A percentile compares a stretch with the other conserved stretches of the same genome.
These are phyloP conservation scores for Xylaria hypoxylon DNA, from an alignment of 2,329 filamentous ascomycete genomes.

Conservation along the genomic window DNA sequence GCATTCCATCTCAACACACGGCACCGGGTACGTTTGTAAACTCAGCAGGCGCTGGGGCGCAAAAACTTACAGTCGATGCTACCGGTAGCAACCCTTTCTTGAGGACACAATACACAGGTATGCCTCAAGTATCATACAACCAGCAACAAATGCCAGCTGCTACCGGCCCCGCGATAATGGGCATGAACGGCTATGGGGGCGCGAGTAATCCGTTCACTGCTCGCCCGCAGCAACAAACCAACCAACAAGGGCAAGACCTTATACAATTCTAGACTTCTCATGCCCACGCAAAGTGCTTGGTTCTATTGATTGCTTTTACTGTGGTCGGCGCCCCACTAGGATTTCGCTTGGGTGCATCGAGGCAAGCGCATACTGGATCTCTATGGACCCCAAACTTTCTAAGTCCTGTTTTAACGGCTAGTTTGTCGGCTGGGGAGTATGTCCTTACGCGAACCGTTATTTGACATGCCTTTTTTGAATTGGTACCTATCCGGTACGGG, in stretches of 20 bases:
- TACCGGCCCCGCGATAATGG: slow-evolving; percentile 68
- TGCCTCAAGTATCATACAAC: slow-evolving; percentile 70
- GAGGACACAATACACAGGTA: slow-evolving; percentile 83
- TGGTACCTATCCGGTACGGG: slow-evolving; percentile 30
- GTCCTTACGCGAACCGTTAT: slow-evolving; percentile 13
- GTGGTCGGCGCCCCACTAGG: background rate
- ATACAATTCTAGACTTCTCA: slow-evolving; percentile 67
- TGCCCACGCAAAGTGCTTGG: background rate
- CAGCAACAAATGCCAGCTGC: slow-evolving; percentile 64
- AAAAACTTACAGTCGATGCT: slow-evolving; percentile 75
- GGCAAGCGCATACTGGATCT: slow-evolving; percentile 11
- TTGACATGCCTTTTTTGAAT: slow-evolving; percentile 27
- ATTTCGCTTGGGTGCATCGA: background rate
- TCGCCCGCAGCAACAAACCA: slow-evolving; percentile 61
- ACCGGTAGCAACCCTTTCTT: slow-evolving; percentile 93
- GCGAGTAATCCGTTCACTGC: slow-evolving; percentile 69
- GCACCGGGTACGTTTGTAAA: slow-evolving; percentile 97
- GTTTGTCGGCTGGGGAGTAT: slow-evolving; percentile 4
- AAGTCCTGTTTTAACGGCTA: slow-evolving; percentile 12
- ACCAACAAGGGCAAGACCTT: slow-evolving; percentile 66
- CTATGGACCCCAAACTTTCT: background rate
- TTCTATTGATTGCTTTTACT: slow-evolving; percentile 6
- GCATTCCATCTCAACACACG: slow-evolving; percentile 96
- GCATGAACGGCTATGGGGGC: slow-evolving; percentile 63
- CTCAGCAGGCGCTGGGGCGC: slow-evolving; percentile 85